These are phyloP conservation scores for Litsea cubeba DNA, from an alignment of 164 flowering plant species.

Conservation along the genomic window DNA sequence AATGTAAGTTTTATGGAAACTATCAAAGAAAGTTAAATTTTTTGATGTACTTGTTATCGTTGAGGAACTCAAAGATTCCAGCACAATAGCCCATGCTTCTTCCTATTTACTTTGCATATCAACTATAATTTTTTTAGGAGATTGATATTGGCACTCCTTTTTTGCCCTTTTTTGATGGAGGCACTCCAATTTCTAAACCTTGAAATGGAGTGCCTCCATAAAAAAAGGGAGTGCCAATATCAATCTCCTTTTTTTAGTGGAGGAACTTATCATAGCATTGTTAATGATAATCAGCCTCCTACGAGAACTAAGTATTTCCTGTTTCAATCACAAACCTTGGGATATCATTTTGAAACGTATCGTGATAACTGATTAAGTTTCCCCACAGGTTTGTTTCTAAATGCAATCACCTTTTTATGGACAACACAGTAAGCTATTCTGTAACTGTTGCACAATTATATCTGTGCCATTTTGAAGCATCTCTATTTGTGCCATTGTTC, in stretches of 20 bases:
- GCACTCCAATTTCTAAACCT: too few relatives aligned
- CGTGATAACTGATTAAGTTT: too few relatives aligned
- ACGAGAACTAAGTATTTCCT: background rate
- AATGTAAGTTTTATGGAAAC: constrained; percentile 32
- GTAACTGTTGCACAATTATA: background rate
- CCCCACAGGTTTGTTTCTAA: background rate
- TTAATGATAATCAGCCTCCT: background rate
- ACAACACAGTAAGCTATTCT: background rate
- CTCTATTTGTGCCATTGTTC: background rate
- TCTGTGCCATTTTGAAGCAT: background rate
- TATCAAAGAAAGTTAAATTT: background rate
- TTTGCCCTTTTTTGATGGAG: too few relatives aligned
- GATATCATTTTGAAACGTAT: background rate
- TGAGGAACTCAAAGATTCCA: too few relatives aligned
- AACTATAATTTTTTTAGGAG: background rate
- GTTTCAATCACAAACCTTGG: background rate
- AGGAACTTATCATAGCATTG: background rate
- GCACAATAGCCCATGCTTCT: too few relatives aligned
- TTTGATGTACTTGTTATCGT: too few relatives aligned
- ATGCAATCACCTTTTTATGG: background rate
- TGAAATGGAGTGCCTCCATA: too few relatives aligned
- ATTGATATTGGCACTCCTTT: too few relatives aligned
- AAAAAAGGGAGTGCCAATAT: too few relatives aligned
- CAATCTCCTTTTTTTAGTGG: too few relatives aligned
- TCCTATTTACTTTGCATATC: background rate